Conservation (phyloP, 176 grass and related monocot genomes). For the Oryza brachyantha region DNA sequence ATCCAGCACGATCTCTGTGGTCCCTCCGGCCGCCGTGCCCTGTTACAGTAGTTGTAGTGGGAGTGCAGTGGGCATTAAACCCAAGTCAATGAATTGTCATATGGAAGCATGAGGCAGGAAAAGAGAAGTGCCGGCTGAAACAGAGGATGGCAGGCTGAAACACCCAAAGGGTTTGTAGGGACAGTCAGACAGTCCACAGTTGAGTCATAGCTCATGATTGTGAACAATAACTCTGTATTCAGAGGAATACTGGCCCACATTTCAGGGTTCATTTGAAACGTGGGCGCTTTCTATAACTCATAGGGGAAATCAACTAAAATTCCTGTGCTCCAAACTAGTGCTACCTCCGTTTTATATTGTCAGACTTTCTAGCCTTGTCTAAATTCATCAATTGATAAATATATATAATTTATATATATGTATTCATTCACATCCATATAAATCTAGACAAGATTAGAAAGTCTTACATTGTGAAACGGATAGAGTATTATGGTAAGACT, state of each 20-base stretch:
- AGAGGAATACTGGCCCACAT: slow-evolving; percentile 19
- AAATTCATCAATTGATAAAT: too few species aligned
- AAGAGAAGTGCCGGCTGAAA: slow-evolving; percentile 30
- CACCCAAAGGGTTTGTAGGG: neutral
- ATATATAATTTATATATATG: too few species aligned
- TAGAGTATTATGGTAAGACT: neutral
- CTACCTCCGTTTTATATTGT: too few species aligned
- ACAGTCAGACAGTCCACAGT: slow-evolving; percentile 1
- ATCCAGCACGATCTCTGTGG: slow-evolving; percentile 76
- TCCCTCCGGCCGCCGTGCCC: slow-evolving; percentile 90
- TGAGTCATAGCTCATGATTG: slow-evolving; percentile 8
- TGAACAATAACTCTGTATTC: slow-evolving; percentile 28
- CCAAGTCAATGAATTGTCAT: slow-evolving; percentile 23
- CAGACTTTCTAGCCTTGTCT: too few species aligned
- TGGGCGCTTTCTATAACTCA: neutral
- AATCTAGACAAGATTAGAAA: too few species aligned
- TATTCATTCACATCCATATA: too few species aligned
- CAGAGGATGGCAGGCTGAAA: slow-evolving; percentile 18
- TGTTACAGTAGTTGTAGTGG: too few species aligned
- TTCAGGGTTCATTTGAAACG: neutral
- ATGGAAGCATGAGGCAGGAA: neutral
- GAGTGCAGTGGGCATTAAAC: neutral
- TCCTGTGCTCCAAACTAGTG: too few species aligned
- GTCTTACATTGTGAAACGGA: too few species aligned
- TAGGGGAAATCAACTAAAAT: too few species aligned